Base-by-base conservation (phyloP, 192 early-diverging fungal genomes). In the Coemansia sp. region DNA sequence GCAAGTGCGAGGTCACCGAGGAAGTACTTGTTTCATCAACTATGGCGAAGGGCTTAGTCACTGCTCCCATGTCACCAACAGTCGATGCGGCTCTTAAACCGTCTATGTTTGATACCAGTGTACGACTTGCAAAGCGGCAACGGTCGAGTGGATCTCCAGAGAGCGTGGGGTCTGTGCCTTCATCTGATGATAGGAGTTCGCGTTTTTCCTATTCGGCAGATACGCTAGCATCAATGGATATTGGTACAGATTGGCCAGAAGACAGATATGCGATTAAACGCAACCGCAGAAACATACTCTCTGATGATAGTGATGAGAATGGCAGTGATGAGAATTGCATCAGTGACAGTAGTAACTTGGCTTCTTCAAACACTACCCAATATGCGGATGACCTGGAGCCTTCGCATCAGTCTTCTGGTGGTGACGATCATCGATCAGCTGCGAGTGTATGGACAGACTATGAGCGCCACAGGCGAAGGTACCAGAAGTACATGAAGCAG, bases 401-500 rank as follows among this genome's bases (percentile, higher is more conserved):
- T 46, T 46, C 39, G 1, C 8, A 17, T 1, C 39, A 46, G 39
- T 17, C 14, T 46, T 46, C 39, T 2, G 3, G 11, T 14, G 39
- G 11, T 46, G 3, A 10, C 9, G 27, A 27, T 27, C 27, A 27
- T 27, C 27, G 3, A 3, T 52, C 17, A 4, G 19, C 51, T n/a
- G 54, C 54, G 23, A 54, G 24, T 57, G 8, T 68, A 1, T 46
- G 50, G 57, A 51, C 30, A 7, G 58, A 51, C 21, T 73, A 78
- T 31, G 67, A 69, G 25, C 59, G 50, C 9, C 66, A 79, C 23
- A 54, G 61, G 7, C 50, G 51, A 11, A 21, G 63, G 7, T 66
- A 73, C 57, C 29, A 51, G 17, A 79, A 79, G 53, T 60, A 74
- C 61, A 58, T 51, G 9, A 46, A 51, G 27, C 71, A 57, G 14